Evolutionary conservation across 331 rosid genomes (phyloP), one percentile per base, ranked within the genome.

Genomic region (Phaseolus coccineus): DNA sequence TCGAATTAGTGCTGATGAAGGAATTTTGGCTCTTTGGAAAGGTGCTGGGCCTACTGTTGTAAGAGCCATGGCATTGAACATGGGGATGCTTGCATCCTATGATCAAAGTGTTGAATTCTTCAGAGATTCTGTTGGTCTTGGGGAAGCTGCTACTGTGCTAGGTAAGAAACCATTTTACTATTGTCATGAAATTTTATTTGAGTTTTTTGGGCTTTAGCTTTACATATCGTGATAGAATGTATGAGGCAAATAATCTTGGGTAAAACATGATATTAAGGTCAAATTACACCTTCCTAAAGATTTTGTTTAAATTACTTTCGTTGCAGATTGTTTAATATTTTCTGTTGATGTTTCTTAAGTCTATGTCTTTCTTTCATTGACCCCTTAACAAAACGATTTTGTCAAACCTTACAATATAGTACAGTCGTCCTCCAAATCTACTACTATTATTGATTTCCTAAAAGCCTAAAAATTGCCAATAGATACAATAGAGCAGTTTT

Each of bases 31-130:
- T 5, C 97, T 95, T 46, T 95, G 99, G 99, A 95, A 95, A 77
- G 99, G 99, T 78, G 99, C 98, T 8, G 97, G 98, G 4, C 99
- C 99, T 13, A 95, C 98, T 77, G 98, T 95, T 0, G 94, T 95
- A 16, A 89, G 98, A 84, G 99, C 99, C 61, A 95, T 95, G 99
- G 99, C 98, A 63, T 84, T 93, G 90, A 95, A 95, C 89, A 95
- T 95, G 99, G 99, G 99, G 24, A 95, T 95, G 98, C 98, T 95
- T 72, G 98, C 98, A 64, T 95, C 99, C 22, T 95, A 93, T 79
- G 99, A 95, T 74, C 99, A 95, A 82, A 73, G 97, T 85, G 97
- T 91, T 65, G 99, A 93, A 82, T 89, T 91, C 69, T 95, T 87
- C 89, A 91, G 80, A 94, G 98, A 95, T 88, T 46, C 83, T 27